phyloP scores from a whole-genome alignment of 2,329 filamentous ascomycete species.

The Venturia aucupariae region DNA sequence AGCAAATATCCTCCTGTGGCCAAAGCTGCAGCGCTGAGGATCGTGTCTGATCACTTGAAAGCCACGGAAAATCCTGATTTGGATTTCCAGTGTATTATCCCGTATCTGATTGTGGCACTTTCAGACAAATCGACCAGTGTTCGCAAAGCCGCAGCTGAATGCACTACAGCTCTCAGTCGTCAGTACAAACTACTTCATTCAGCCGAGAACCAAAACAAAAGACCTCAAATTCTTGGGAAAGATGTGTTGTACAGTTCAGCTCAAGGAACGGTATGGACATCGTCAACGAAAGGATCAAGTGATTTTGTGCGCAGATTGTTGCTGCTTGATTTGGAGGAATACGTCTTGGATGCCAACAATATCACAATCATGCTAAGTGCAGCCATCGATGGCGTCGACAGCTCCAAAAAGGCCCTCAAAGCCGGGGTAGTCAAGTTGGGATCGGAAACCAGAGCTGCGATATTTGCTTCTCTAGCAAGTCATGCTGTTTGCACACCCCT shows the following conservation, averaged over 20 bases:
- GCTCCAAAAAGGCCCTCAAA: constrained; percentile 14
- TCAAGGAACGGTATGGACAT: constrained; percentile 13
- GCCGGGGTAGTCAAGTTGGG: constrained; percentile 42
- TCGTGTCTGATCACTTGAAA: constrained; percentile 19
- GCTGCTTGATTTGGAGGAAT: constrained; percentile 75
- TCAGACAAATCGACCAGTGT: constrained; percentile 67
- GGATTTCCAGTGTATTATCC: constrained; percentile 70
- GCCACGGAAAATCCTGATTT: constrained; percentile 36
- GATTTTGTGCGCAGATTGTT: constrained; percentile 34
- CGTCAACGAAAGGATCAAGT: constrained; percentile 30
- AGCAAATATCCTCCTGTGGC: constrained; percentile 51
- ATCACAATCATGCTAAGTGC: constrained; percentile 55
- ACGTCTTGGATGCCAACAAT: constrained; percentile 66
- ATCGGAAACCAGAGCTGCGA: constrained; percentile 51
- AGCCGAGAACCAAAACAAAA: background rate
- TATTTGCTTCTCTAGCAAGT: constrained; percentile 64
- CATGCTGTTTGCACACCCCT: constrained; percentile 63
- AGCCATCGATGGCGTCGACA: constrained; percentile 44
- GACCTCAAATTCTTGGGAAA: constrained; percentile 1
- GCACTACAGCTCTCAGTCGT: constrained; percentile 36
- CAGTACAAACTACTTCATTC: constrained; percentile 13
- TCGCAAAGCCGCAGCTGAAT: constrained; percentile 62
- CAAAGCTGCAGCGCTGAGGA: constrained; percentile 19
- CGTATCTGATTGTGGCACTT: constrained; percentile 68
- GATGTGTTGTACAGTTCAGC: constrained; percentile 14